Base-by-base conservation (phyloP, 805 yeast genomes). In the Starmerella potacharoeniae region DNA sequence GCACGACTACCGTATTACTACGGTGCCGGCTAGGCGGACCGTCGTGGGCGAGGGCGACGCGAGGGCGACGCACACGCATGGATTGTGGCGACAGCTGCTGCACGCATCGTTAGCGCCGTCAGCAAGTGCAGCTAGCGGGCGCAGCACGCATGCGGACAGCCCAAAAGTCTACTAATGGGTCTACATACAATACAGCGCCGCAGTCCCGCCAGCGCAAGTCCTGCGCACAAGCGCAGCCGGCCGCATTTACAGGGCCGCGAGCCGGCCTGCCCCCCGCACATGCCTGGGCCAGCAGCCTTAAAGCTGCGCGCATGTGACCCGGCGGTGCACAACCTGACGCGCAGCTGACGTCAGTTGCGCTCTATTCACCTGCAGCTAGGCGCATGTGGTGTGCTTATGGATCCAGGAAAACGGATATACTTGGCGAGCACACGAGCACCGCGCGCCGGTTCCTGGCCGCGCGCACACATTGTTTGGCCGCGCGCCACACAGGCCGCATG, bases 321-420 rank as follows among this genome's bases (percentile, higher is more conserved):
- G 48, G 48, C 48, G 22, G 48, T 44, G 48, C 48, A 30, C 36
- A 29, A 17, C 11, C 33, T 42, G 29, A n/a, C 48, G 36, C 36
- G 35, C 35, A n/a, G 35, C 36, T 44, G 48, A 44, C 48, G 48
- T 44, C 48, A 43, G 28, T 44, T 44, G 48, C 48, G 22, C 36
- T 17, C 29, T 14, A 30, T 9, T 8, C 5, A 10, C 48, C 16
- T 43, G 34, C 33, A 28, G 34, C 46, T 43, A 37, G 43, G 43
- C 43, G 43, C 43, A 40, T 40, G 43, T 40, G n/a, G 13, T 40
- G 43, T 17, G 39, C 43, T 40, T 17, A 11, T 6, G 13, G 29
- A 11, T 6, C 10, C 17, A 6, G 41, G n/a, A 8, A 37, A 16
- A 8, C 10, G 41, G 17, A 7, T 8, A 14, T 37, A 22, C 17